Evolutionary conservation across 768 basidiomycete species (phyloP).

Genomic region (Leccinum rimulosum): DNA sequence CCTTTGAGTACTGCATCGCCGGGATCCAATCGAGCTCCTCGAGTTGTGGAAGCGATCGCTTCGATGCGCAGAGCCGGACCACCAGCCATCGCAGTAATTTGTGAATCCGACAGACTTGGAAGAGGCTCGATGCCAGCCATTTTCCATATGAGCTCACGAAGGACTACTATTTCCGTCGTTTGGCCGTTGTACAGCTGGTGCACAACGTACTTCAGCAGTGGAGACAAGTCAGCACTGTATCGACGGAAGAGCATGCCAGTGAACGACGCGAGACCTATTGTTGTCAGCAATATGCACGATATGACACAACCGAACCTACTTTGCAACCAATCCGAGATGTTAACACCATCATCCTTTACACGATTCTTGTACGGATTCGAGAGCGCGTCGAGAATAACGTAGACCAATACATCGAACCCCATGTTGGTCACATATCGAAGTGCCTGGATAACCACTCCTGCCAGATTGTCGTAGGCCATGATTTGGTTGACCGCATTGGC

Average conservation of each 20-base stretch:
- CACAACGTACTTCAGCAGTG: constrained; percentile 85
- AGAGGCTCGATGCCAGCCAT: constrained; percentile 95
- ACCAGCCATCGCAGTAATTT: constrained; percentile 88
- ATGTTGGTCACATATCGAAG: constrained; percentile 87
- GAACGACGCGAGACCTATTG: constrained; percentile 84
- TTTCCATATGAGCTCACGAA: constrained; percentile 91
- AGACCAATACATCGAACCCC: constrained; percentile 92
- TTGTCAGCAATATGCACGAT: constrained; percentile 19
- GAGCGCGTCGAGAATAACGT: constrained; percentile 81
- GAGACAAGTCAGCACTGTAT: constrained; percentile 79
- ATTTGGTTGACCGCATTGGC: constrained; percentile 87
- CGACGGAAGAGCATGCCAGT: constrained; percentile 89
- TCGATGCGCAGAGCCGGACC: constrained; percentile 86
- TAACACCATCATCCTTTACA: constrained; percentile 90
- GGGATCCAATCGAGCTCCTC: constrained; percentile 72
- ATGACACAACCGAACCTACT: constrained; percentile 53
- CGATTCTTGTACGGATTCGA: constrained; percentile 78
- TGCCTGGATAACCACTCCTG: constrained; percentile 84
- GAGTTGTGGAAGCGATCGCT: constrained; percentile 75
- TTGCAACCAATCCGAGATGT: constrained; percentile 87
- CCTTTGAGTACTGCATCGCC: constrained; percentile 62
- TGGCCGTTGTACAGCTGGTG: constrained; percentile 85
- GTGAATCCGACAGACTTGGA: constrained; percentile 83
- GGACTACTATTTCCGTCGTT: constrained; percentile 83
- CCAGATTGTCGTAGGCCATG: constrained; percentile 94